Base-by-base conservation (phyloP, 2,329 filamentous ascomycete species). In the Venturia oleaginea region DNA sequence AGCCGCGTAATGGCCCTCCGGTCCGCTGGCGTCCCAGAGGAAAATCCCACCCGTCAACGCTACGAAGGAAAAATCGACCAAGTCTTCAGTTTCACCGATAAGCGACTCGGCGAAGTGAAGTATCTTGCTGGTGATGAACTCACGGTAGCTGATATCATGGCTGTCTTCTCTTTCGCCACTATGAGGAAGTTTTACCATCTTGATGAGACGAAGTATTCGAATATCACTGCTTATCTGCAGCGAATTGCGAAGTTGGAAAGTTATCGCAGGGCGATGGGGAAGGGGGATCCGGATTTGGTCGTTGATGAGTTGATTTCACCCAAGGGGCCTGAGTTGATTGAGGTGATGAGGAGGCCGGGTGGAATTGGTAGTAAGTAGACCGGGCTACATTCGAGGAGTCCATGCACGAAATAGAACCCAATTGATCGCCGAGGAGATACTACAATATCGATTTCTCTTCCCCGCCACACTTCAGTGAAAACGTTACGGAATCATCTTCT, bases 111-210 rank as follows among this genome's bases (percentile, higher is more conserved):
- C 1, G 66, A 73, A 0, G 80, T 76, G 40, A 70, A 76, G 6
- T 89, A 80, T 77, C 74, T 90, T 24, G 85, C 83, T 0, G 87
- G 86, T 2, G 74, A 79, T 0, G 77, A 85, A 62, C 84, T 90
- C 65, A 88, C 84, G 0, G 84, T 78, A 0, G 87, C 87, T 0
- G 87, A 90, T 72, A 77, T 88, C 51, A 88, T 89, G 84, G 76
- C 75, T 5, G 78, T 86, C 0, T 87, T 83, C 69, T 76, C 78
- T 15, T 73, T 89, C 38, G 87, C 85, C 0, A 89, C 85, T 1
- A 80, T 85, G 78, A 77, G 86, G 19, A 57, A 57, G 30, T 57
- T 57, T 6, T 66, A 74, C 22, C 68, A 69, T n/a, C 46, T 72
- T 32, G 61, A 54, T 3, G 59, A 48, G 5, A 72, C 71, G 61